These are phyloP conservation scores for Aspergillus bombycis DNA, from an alignment of 2,329 filamentous ascomycete species.

Conservation along the genomic window DNA sequence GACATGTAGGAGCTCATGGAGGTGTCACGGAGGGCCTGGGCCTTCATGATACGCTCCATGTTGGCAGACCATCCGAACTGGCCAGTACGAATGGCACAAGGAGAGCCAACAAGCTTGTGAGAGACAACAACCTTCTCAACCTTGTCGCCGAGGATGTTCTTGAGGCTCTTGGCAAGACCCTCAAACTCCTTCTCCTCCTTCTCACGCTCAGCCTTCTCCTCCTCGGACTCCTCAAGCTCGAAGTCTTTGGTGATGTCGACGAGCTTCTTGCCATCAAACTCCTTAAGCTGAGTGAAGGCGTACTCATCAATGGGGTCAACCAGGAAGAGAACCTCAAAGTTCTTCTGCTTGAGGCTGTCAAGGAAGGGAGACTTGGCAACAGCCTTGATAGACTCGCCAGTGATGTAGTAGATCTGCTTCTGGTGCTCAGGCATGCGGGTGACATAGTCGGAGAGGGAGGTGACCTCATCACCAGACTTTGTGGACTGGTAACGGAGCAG, in stretches of 20 bases:
- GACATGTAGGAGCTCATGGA: conserved; percentile 99
- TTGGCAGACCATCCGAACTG: conserved; percentile 99
- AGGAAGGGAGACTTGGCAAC: conserved; percentile 98
- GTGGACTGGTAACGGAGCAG: conserved; percentile 98
- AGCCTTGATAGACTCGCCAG: conserved; percentile 98
- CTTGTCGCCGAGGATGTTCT: conserved; percentile 99
- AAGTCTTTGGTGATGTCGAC: conserved; percentile 99
- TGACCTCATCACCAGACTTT: conserved; percentile 95
- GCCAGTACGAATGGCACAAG: conserved; percentile 98
- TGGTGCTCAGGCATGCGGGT: conserved; percentile 99
- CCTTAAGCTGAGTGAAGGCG: conserved; percentile 99
- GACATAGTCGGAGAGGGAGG: conserved; percentile 94
- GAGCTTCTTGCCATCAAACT: conserved; percentile 99
- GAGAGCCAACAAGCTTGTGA: conserved; percentile 92
- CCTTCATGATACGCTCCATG: conserved; percentile 99
- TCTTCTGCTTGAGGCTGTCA: conserved; percentile 97
- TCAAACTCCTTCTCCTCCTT: conserved; percentile 98
- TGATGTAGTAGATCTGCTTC: conserved; percentile 99
- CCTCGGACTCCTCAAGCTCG: conserved; percentile 99
- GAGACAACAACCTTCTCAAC: conserved; percentile 99
- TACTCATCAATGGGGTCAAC: conserved; percentile 99
- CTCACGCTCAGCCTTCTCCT: conserved; percentile 97
- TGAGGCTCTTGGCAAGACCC: conserved; percentile 89
- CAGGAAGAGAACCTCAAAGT: conserved; percentile 99
- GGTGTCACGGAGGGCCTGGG: conserved; percentile 98